A percentile compares a stretch with the other conserved stretches of the same genome.
Evolutionary conservation across 495 filamentous ascomycete species (phyloP).

Genomic region (Penicillium maclennaniae): DNA sequence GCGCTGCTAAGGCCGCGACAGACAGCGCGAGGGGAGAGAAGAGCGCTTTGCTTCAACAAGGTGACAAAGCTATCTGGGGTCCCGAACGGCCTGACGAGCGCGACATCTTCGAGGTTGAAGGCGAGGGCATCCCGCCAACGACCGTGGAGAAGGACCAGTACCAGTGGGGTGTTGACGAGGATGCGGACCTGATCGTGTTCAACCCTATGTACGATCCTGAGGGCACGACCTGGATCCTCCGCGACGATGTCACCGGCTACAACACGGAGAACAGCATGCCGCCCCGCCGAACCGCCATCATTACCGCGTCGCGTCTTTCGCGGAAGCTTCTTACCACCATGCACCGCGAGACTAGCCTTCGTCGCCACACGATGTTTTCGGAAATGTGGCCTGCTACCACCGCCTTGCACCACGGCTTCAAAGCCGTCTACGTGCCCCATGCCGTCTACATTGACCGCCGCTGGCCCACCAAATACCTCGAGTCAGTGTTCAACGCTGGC

Average conservation of each 20-base stretch:
- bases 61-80: constrained; percentile 79
- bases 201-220: constrained; percentile 92
- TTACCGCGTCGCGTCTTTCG: constrained; percentile 79
- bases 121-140: constrained; percentile 66
- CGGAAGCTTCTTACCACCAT: constrained; percentile 77
- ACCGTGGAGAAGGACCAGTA: constrained; percentile 75
- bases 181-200: constrained; percentile 89
- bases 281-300: constrained; percentile 83
- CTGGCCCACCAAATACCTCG: constrained; percentile 80
- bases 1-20: constrained; percentile 35
- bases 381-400: constrained; percentile 93
- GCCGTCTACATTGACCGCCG: constrained; percentile 84
- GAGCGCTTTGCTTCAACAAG: constrained; percentile 46
- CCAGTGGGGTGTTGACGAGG: constrained; percentile 85
- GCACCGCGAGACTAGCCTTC: constrained; percentile 80
- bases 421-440: constrained; percentile 91
- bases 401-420: constrained; percentile 89
- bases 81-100: constrained; percentile 63
- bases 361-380: constrained; percentile 85
- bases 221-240: constrained; percentile 81
- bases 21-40: constrained; percentile 35
- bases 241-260: constrained; percentile 88
- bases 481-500: constrained; percentile 79
- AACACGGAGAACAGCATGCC: constrained; percentile 62
- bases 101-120: constrained; percentile 65